Conservation (phyloP, 2,329 filamentous ascomycete species). For the Hypoxylon sp. region DNA sequence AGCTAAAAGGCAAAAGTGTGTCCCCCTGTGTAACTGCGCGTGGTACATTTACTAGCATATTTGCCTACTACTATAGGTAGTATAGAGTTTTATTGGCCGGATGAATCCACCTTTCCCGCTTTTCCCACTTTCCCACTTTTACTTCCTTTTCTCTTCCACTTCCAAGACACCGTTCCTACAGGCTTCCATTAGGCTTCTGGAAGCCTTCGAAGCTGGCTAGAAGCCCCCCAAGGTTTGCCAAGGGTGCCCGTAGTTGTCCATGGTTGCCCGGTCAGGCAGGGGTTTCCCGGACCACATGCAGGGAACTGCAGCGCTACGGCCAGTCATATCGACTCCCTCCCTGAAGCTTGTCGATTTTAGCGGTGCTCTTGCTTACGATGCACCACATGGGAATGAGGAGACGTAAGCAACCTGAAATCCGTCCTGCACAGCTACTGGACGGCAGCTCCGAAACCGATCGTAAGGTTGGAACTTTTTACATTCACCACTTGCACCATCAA, state of each 20-base stretch:
- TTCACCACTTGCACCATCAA: conserved; percentile 36
- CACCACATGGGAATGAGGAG: conserved; percentile 42
- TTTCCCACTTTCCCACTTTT: conserved; percentile 43
- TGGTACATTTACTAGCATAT: conserved; percentile 10
- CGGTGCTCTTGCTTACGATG: conserved; percentile 51
- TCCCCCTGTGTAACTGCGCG: conserved; percentile 17
- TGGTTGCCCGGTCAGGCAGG: conserved; percentile 48
- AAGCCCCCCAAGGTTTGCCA: conserved; percentile 41
- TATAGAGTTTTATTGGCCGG: conserved; percentile 35
- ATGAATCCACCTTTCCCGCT: conserved; percentile 42
- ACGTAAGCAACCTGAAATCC: conserved; percentile 49
- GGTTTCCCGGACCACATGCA: conserved; percentile 45
- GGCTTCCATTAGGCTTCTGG: conserved; percentile 55
- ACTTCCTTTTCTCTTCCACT: conserved; percentile 29
- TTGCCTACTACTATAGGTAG: conserved; percentile 10
- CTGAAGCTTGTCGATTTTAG: conserved; percentile 43
- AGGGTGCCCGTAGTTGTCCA: conserved; percentile 43
- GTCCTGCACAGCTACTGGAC: conserved; percentile 46
- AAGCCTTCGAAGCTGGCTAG: conserved; percentile 51
- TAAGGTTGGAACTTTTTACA: conserved; percentile 33
- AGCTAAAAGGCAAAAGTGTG: conserved; percentile 29
- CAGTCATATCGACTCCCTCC: conserved; percentile 46
- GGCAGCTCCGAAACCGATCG: conserved; percentile 49
- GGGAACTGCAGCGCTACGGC: conserved; percentile 41
- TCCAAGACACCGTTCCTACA: conserved; percentile 42